Conservation (phyloP, 108 stramenopile species). For the Conticribra weissflogii region DNA sequence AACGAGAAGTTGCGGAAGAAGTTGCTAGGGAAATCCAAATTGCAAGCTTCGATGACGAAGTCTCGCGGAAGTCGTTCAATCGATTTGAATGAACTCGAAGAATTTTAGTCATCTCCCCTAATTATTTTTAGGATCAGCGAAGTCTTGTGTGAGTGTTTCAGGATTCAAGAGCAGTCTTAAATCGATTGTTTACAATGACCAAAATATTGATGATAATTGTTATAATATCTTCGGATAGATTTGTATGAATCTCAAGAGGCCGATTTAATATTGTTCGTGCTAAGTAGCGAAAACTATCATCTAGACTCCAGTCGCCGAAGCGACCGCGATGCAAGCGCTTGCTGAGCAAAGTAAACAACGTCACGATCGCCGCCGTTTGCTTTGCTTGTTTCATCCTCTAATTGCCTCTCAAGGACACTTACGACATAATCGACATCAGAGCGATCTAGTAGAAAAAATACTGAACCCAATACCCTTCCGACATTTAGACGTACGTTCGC, state of each 20-base stretch:
- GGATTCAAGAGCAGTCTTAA: too few species aligned
- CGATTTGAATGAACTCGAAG: too few species aligned
- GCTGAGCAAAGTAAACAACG: constrained; percentile 77
- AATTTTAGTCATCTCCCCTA: too few species aligned
- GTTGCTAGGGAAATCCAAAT: not conserved
- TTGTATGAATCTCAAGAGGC: too few species aligned
- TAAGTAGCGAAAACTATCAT: too few species aligned
- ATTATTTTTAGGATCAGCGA: too few species aligned
- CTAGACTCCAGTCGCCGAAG: constrained; percentile 1
- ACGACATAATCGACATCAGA: constrained; percentile 64
- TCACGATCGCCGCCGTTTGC: constrained; percentile 73
- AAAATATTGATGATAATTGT: too few species aligned
- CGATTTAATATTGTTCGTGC: too few species aligned
- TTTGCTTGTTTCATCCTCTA: constrained; percentile 62
- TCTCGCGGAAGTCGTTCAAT: not conserved
- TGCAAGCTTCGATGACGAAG: not conserved
- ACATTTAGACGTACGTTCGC: constrained; percentile 90
- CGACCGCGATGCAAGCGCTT: constrained; percentile 34
- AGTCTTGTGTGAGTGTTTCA: too few species aligned
- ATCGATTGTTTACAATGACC: too few species aligned
- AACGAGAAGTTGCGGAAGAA: not conserved
- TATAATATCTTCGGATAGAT: too few species aligned
- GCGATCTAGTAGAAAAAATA: constrained; percentile 62
- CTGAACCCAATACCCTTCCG: constrained; percentile 63
- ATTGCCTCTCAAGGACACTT: constrained; percentile 65